Base-by-base conservation (phyloP, 441 rosid genomes). In the Rhodomyrtus psidioides region DNA sequence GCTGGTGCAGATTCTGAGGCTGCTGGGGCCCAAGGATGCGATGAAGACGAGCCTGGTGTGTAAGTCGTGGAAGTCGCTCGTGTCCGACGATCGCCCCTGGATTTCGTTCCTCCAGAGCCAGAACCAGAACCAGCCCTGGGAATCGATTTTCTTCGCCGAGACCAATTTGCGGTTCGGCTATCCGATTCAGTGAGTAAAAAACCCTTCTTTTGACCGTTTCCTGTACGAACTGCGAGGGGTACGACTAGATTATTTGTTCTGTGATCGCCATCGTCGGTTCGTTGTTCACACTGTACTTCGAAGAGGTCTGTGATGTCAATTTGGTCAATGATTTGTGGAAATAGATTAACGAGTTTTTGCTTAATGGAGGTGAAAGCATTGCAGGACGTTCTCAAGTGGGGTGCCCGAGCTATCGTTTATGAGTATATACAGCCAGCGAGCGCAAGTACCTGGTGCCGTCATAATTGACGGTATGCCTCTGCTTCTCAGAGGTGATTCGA, bases 141-240 rank as follows among this genome's bases (percentile, higher is more conserved):
- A 94, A 83, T 93, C 95, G 74, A 86, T 91, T 70, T 91, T 92
- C 94, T 95, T 97, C 87, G 91, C 95, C 1, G 98, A 95, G 84
- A 91, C 93, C 6, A 53, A 89, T 85, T 88, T 97, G 88, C 90
- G 94, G 49, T 91, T 86, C 12, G 96, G 97, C 12, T 92, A 89
- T 88, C 98, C 98, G 83, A 91, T 93, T 85, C 96, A 85, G 98
- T 95, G 42, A 87, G 94, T 88, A 30, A 13, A 0, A 30, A 13
- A 0, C 10, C 28, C 5, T 34, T 34, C 42, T 39, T 44, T 39
- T 17, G 81, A 74, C 42, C 81, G 49, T 27, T 28, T 65, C 42
- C 75, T 6, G 34, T 28, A 19, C 42, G 3, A 65, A 28, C 10
- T 28, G 53, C 53, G 81, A 74, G 27, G 75, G 75, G 28, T 21